These are phyloP conservation scores for Hyphodiscus sp. DNA, from an alignment of 2,329 filamentous ascomycete species.

Conservation along the genomic window DNA sequence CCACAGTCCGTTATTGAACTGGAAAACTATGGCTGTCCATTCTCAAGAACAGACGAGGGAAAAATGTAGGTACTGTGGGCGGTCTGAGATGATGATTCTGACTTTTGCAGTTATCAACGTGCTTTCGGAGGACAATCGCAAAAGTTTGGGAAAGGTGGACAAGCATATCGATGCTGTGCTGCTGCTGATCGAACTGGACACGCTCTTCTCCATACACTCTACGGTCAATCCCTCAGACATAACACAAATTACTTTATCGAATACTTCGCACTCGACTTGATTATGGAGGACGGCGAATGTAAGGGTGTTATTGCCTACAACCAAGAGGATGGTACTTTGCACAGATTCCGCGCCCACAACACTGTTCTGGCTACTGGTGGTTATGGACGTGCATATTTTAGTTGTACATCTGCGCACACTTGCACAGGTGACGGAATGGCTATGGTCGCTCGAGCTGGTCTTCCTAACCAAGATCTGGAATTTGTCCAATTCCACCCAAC, in stretches of 20 bases:
- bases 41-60: constrained; percentile 92
- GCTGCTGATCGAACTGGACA: constrained; percentile 39
- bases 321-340: constrained; percentile 40
- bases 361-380: constrained; percentile 43
- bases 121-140: constrained; percentile 42
- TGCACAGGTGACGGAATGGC: constrained; percentile 44
- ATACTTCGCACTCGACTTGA: constrained; percentile 41
- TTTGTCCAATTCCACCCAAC: constrained; percentile 46
- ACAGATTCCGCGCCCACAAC: constrained; percentile 38
- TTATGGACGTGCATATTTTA: constrained; percentile 45
- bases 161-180: constrained; percentile 34
- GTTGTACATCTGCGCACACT: constrained; percentile 42
- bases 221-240: constrained; percentile 41
- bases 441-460: constrained; percentile 41
- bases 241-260: constrained; percentile 45
- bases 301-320: constrained; percentile 34
- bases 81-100: constrained; percentile 7
- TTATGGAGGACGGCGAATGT: constrained; percentile 42
- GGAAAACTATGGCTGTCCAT: constrained; percentile 96
- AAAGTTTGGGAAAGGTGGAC: constrained; percentile 41
- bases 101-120: constrained; percentile 43
- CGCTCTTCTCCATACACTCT: constrained; percentile 44
- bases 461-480: constrained; percentile 44
- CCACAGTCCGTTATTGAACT: constrained; percentile 88
- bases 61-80: constrained; percentile 60